Conservation (phyloP, 1,139 yeast species). For the Meyerozyma elateridarum region DNA sequence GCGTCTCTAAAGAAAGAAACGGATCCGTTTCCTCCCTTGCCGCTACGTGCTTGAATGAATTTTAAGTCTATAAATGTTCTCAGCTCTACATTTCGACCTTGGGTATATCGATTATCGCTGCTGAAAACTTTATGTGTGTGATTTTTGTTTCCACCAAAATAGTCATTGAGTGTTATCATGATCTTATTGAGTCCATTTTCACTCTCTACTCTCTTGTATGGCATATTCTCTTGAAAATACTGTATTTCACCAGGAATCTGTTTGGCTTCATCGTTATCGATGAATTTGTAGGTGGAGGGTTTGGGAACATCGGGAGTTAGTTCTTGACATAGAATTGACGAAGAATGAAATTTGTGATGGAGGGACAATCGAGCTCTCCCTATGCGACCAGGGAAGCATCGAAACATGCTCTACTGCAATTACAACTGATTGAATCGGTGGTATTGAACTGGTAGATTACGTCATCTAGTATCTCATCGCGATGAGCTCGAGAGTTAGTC, state of each 20-base stretch:
- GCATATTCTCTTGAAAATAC: conserved; percentile 1
- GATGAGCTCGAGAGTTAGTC: too few relatives aligned
- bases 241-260: not conserved
- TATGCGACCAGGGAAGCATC: too few relatives aligned
- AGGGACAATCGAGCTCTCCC: too few relatives aligned
- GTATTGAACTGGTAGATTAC: too few relatives aligned
- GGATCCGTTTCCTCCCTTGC: conserved; percentile 85
- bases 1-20: conserved; percentile 86
- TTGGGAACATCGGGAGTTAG: conserved; percentile 3
- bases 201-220: conserved; percentile 7
- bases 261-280: too few relatives aligned
- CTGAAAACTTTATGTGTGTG: conserved; percentile 38
- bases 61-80: conserved; percentile 55
- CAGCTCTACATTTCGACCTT: conserved; percentile 35
- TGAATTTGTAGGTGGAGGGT: conserved; percentile 7
- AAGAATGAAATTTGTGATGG: conserved; percentile 4
- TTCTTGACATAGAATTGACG: conserved; percentile 5
- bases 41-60: conserved; percentile 65
- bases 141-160: conserved; percentile 40
- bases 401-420: too few relatives aligned
- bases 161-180: conserved; percentile 30
- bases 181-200: conserved; percentile 19
- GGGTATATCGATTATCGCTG: conserved; percentile 22
- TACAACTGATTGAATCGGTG: too few relatives aligned
- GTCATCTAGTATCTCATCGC: too few relatives aligned